A percentile compares a stretch with the other conserved stretches of the same genome.
Conservation (phyloP, 306 rosid species). For the Malus orientalis region DNA sequence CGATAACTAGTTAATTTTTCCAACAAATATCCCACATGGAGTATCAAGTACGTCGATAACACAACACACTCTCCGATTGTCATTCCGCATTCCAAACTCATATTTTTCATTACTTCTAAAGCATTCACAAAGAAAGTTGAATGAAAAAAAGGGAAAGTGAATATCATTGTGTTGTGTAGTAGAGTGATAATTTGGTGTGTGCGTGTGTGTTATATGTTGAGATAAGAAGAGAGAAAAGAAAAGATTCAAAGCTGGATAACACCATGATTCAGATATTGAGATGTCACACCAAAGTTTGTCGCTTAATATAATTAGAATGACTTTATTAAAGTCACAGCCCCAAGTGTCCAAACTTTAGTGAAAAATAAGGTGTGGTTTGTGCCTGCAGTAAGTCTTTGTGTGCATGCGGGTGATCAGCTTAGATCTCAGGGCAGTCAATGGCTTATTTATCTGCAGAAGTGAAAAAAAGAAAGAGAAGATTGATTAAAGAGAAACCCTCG, state of each 20-base stretch:
- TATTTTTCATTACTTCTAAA: too few species aligned
- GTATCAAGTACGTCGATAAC: neutral
- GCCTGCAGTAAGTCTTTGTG: neutral
- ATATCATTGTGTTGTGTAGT: neutral
- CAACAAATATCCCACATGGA: too few species aligned
- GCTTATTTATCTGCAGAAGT: neutral
- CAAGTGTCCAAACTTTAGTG: constrained; percentile 6
- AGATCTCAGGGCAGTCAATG: neutral
- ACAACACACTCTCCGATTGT: neutral
- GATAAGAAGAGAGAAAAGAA: neutral
- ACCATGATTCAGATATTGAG: constrained; percentile 36
- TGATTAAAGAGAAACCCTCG: constrained; percentile 6
- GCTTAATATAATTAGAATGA: constrained; percentile 18
- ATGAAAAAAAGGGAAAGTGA: neutral
- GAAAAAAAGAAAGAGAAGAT: neutral
- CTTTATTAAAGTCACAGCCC: constrained; percentile 42
- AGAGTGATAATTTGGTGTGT: neutral
- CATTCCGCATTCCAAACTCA: neutral
- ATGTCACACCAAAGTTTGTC: constrained; percentile 44
- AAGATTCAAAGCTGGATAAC: constrained; percentile 24
- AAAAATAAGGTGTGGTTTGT: neutral
- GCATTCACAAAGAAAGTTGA: neutral
- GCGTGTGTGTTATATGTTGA: neutral
- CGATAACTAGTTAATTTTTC: too few species aligned
- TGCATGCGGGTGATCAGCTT: neutral